Percentiles rank a stretch among this genome's conserved stretches.
Conservation (phyloP, 139 green algal species). For the Spirogloea muscicola region DNA sequence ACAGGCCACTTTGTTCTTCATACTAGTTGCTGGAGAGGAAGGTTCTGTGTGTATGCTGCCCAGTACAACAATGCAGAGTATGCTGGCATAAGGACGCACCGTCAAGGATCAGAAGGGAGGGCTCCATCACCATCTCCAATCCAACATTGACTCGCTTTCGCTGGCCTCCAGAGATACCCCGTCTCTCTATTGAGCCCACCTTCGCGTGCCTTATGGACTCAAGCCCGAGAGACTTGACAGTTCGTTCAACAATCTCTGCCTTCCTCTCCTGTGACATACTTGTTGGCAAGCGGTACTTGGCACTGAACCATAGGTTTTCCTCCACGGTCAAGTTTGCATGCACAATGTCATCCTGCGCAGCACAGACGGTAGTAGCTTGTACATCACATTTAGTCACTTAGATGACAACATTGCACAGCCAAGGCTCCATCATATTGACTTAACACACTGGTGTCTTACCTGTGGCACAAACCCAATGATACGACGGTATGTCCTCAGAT, state of each 20-base stretch:
- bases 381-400: too few species aligned
- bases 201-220: background rate
- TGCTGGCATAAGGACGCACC: background rate
- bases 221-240: slow-evolving; percentile 6
- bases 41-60: too few species aligned
- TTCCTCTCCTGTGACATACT: background rate
- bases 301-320: slow-evolving; percentile 42
- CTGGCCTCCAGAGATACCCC: background rate
- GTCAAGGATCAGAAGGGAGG: slow-evolving; percentile 31
- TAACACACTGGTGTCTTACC: too few species aligned
- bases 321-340: slow-evolving; percentile 31
- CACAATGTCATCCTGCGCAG: slow-evolving; percentile 38
- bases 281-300: slow-evolving; percentile 19
- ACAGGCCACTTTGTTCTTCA: too few species aligned
- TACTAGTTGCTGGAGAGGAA: too few species aligned
- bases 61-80: too few species aligned
- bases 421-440: too few species aligned
- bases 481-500: slow-evolving; percentile 12
- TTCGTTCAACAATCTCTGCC: background rate
- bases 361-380: too few species aligned
- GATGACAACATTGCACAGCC: too few species aligned
- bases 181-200: background rate
- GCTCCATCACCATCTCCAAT: slow-evolving; percentile 34
- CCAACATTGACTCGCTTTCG: slow-evolving; percentile 35
- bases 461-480: slow-evolving; percentile 37